A percentile compares a stretch with the other conserved stretches of the same genome.
phyloP scores from a whole-genome alignment of 2,329 filamentous ascomycete species.

The Pseudocercospora fijiensis region DNA sequence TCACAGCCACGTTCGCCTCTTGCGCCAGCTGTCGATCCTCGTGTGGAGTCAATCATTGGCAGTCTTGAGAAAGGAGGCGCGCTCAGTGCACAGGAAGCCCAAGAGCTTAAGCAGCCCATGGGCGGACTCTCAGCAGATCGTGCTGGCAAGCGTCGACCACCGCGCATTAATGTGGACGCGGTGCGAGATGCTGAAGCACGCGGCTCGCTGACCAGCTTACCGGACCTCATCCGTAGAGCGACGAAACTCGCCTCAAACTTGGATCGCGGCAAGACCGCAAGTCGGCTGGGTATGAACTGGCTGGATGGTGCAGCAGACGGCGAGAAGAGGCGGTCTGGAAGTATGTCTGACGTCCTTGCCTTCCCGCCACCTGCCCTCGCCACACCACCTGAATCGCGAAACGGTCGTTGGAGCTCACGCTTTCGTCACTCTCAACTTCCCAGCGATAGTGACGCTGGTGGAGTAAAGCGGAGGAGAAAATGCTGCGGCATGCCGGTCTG shows the following conservation, averaged over 20 bases:
- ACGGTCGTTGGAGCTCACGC: slow-evolving; percentile 15
- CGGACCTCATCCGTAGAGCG: slow-evolving; percentile 85
- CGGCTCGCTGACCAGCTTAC: slow-evolving; percentile 86
- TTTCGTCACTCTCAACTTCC: slow-evolving; percentile 29
- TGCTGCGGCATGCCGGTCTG: slow-evolving; percentile 85
- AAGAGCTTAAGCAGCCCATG: slow-evolving; percentile 35
- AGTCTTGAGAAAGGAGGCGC: slow-evolving; percentile 39
- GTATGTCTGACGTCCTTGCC: slow-evolving; percentile 63
- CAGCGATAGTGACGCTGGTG: slow-evolving; percentile 34
- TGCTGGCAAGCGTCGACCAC: slow-evolving; percentile 56
- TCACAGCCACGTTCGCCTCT: slow-evolving; percentile 30
- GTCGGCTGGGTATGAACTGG: slow-evolving; percentile 55
- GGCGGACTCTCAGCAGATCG: slow-evolving; percentile 43
- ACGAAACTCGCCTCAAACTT: slow-evolving; percentile 84
- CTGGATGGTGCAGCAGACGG: slow-evolving; percentile 40
- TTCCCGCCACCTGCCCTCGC: slow-evolving; percentile 59
- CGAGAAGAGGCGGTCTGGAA: slow-evolving; percentile 49
- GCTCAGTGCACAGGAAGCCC: slow-evolving; percentile 33
- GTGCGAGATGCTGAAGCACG: slow-evolving; percentile 78
- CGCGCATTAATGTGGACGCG: slow-evolving; percentile 76
- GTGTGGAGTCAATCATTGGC: slow-evolving; percentile 32
- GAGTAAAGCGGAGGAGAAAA: slow-evolving; percentile 50
- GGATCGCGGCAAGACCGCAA: slow-evolving; percentile 72
- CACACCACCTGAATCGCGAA: slow-evolving; percentile 29
- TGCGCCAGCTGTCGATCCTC: slow-evolving; percentile 28